Conservation (phyloP, 495 filamentous ascomycete genomes). For the Cercophora scortea region DNA sequence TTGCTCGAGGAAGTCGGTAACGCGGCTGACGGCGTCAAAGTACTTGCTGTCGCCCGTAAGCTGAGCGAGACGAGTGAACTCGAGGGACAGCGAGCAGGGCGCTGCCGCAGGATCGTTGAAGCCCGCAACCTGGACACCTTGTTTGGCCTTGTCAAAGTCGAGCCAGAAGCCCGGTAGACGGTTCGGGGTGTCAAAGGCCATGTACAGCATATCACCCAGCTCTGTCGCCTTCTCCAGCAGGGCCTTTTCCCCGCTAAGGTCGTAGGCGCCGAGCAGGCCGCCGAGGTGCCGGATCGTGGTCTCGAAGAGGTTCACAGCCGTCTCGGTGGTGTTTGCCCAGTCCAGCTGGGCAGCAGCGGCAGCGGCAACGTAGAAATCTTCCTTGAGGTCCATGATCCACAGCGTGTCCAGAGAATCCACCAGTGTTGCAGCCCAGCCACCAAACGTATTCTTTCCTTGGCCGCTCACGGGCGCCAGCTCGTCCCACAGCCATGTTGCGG, state of each 20-base stretch:
- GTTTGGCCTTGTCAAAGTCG: constrained; percentile 70
- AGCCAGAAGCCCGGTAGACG: constrained; percentile 66
- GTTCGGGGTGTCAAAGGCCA: constrained; percentile 82
- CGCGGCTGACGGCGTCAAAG: constrained; percentile 75
- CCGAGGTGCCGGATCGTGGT: constrained; percentile 68
- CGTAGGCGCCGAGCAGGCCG: constrained; percentile 69
- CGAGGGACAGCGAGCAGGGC: constrained; percentile 70
- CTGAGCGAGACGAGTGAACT: constrained; percentile 77
- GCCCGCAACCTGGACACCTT: constrained; percentile 62
- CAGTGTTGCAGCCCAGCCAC: constrained; percentile 74
- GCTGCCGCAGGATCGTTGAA: constrained; percentile 49
- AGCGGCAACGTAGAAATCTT: constrained; percentile 70
- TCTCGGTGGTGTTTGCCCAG: constrained; percentile 55
- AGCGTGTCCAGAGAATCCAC: constrained; percentile 74
- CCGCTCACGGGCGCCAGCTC: constrained; percentile 58
- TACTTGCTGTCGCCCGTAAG: constrained; percentile 71
- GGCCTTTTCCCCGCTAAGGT: constrained; percentile 53
- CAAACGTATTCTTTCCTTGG: constrained; percentile 54
- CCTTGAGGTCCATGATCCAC: constrained; percentile 74
- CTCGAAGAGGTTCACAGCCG: constrained; percentile 58
- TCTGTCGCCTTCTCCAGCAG: constrained; percentile 72
- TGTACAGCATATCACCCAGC: constrained; percentile 70
- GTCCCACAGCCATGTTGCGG: constrained; percentile 66
- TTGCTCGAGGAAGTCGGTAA: constrained; percentile 65
- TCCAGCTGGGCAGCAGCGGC: constrained; percentile 60